A percentile compares a stretch with the other conserved stretches of the same genome.
Conservation (phyloP, 2,329 filamentous ascomycete genomes). For the Taxawa tesnikishii region DNA sequence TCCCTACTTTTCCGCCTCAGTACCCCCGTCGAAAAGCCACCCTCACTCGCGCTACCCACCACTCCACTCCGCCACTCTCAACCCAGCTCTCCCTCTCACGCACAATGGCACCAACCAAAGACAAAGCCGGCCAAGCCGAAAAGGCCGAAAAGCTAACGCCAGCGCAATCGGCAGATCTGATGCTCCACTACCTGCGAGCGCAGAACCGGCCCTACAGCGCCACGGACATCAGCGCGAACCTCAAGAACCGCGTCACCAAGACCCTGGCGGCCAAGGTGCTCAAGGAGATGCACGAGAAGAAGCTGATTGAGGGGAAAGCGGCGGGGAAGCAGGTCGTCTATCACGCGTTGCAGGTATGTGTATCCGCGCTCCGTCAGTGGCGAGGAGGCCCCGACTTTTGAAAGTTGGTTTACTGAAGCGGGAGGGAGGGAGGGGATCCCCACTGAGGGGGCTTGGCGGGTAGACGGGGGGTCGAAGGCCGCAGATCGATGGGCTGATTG, state of each 20-base stretch:
- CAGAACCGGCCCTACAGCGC: slow-evolving; percentile 21
- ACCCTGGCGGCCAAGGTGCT: slow-evolving; percentile 48
- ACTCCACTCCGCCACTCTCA: too few relatives aligned
- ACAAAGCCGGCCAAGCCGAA: slow-evolving; percentile 14
- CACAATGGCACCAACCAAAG: slow-evolving; percentile 22
- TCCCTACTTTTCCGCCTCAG: too few relatives aligned
- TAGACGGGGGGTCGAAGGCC: too few relatives aligned
- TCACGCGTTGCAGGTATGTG: slow-evolving; percentile 36
- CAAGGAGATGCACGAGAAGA: slow-evolving; percentile 49
- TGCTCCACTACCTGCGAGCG: slow-evolving; percentile 19
- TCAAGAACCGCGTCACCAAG: slow-evolving; percentile 22
- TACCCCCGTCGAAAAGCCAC: too few relatives aligned
- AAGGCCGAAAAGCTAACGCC: slow-evolving; percentile 18
- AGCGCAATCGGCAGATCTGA: slow-evolving; percentile 15
- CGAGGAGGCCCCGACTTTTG: background rate
- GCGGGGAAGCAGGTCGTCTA: slow-evolving; percentile 52
- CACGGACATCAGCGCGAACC: slow-evolving; percentile 21
- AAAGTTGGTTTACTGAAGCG: too few relatives aligned
- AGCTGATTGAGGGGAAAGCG: slow-evolving; percentile 44
- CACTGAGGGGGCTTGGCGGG: too few relatives aligned
- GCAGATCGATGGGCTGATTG: background rate
- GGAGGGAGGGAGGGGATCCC: too few relatives aligned
- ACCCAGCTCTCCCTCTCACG: too few relatives aligned
- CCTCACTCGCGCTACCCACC: too few relatives aligned
- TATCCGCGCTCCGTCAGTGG: background rate